Percentiles rank a stretch among this genome's conserved stretches.
Conservation (phyloP, 345 rosid genomes). For the Moringa oleifera region DNA sequence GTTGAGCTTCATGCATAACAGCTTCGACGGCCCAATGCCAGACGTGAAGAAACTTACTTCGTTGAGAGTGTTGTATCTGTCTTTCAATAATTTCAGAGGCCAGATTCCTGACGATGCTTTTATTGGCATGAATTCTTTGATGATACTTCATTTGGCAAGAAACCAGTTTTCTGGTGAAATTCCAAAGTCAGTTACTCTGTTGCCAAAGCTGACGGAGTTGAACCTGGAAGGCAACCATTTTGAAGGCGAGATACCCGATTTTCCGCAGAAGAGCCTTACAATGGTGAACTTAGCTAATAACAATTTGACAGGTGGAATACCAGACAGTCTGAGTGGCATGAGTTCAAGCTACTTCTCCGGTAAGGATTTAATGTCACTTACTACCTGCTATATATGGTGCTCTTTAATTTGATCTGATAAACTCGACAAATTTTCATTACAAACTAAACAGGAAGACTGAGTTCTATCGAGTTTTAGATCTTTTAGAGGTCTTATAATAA, state of each 20-base stretch:
- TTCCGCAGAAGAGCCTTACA: slow-evolving; percentile 30
- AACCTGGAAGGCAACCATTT: slow-evolving; percentile 53
- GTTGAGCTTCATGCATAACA: slow-evolving; percentile 55
- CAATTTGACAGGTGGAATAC: slow-evolving; percentile 48
- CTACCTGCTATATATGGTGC: too few species aligned
- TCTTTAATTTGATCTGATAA: too few species aligned
- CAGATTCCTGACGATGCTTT: slow-evolving; percentile 38
- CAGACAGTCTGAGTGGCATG: slow-evolving; percentile 31
- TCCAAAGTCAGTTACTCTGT: slow-evolving; percentile 42
- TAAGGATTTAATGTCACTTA: too few species aligned
- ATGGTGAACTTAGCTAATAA: slow-evolving; percentile 47
- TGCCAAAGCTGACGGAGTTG: slow-evolving; percentile 40
- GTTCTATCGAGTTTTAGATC: too few species aligned
- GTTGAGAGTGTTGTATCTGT: slow-evolving; percentile 45
- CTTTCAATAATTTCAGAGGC: slow-evolving; percentile 54
- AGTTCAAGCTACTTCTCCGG: slow-evolving; percentile 42
- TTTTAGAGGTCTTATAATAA: too few species aligned
- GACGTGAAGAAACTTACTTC: slow-evolving; percentile 28
- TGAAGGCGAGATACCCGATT: slow-evolving; percentile 47
- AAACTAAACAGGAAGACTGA: too few species aligned
- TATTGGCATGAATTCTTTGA: slow-evolving; percentile 40
- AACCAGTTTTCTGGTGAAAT: slow-evolving; percentile 50
- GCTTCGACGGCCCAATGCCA: slow-evolving; percentile 56
- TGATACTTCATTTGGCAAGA: slow-evolving; percentile 43
- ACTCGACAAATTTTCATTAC: too few species aligned